Evolutionary conservation across 306 rosid species (phyloP).

Genomic region (Pterocarpus santalinus): DNA sequence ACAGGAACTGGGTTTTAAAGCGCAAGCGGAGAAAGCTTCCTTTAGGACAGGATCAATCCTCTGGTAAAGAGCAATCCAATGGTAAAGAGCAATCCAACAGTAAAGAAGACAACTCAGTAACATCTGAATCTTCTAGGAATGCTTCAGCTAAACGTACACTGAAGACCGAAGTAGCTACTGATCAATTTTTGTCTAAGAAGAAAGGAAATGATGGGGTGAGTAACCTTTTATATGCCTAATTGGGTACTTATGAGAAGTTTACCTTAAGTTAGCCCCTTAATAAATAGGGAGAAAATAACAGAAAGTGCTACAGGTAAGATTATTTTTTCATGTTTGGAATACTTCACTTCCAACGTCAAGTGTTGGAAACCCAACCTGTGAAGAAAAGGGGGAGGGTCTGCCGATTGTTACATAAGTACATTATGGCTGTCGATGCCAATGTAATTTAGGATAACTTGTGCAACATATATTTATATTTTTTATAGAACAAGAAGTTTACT

Average conservation of each 20-base stretch:
- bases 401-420: constrained; percentile 13
- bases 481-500: background rate
- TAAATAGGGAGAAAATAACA: constrained; percentile 6
- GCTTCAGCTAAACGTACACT: constrained; percentile 60
- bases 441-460: background rate
- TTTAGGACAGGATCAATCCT: constrained; percentile 58
- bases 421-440: background rate
- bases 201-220: constrained; percentile 99
- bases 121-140: constrained; percentile 71
- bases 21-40: constrained; percentile 95
- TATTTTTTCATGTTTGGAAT: constrained; percentile 36
- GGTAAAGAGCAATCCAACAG: constrained; percentile 70
- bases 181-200: constrained; percentile 78
- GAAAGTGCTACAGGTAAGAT: constrained; percentile 13
- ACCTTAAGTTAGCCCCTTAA: constrained; percentile 15
- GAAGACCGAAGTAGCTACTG: constrained; percentile 65
- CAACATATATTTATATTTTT: background rate
- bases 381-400: constrained; percentile 26
- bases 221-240: constrained; percentile 40
- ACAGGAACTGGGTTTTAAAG: constrained; percentile 92
- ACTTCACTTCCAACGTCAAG: background rate
- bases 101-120: constrained; percentile 68
- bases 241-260: constrained; percentile 10
- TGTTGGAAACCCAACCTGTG: constrained; percentile 34
- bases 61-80: constrained; percentile 67